These are phyloP conservation scores for Oligophagozyma castellii DNA, from an alignment of 1,139 yeast species.

Conservation along the genomic window DNA sequence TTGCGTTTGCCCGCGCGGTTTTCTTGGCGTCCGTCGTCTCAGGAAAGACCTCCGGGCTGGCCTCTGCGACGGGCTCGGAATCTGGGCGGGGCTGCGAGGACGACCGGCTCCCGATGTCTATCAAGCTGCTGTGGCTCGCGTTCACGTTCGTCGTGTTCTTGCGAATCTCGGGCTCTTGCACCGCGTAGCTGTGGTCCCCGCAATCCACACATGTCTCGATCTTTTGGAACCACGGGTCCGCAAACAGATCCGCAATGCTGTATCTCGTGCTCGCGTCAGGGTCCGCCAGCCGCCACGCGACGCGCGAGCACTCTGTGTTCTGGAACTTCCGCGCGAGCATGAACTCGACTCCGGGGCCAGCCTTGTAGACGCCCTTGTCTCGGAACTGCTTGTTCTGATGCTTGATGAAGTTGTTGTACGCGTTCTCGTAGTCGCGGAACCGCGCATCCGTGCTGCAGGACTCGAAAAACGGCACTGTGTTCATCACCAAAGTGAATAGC, in stretches of 20 bases:
- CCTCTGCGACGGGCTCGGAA: no score
- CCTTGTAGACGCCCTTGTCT: conserved; percentile 28
- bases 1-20: no score
- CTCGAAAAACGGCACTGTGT: conserved; percentile 45
- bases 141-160: no score
- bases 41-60: no score
- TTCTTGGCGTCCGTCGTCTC: no score
- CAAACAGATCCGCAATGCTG: conserved; percentile 37
- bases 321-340: conserved; percentile 49
- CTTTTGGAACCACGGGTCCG: conserved; percentile 50
- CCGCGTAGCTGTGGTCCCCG: conserved; percentile 8
- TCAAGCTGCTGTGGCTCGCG: no score
- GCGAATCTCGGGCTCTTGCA: conserved; percentile 13
- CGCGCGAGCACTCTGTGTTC: conserved; percentile 45
- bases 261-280: conserved; percentile 43
- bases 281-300: conserved; percentile 66
- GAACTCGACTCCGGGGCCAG: conserved; percentile 58
- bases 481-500: conserved; percentile 44
- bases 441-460: conserved; percentile 38
- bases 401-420: conserved; percentile 35
- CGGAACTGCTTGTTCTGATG: conserved; percentile 39
- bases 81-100: no score
- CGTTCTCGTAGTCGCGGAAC: conserved; percentile 42
- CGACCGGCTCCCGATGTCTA: no score
- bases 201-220: conserved; percentile 41